Evolutionary conservation across 2,329 filamentous ascomycete species (phyloP).

Genomic region (Fusarium fujikuroi): DNA sequence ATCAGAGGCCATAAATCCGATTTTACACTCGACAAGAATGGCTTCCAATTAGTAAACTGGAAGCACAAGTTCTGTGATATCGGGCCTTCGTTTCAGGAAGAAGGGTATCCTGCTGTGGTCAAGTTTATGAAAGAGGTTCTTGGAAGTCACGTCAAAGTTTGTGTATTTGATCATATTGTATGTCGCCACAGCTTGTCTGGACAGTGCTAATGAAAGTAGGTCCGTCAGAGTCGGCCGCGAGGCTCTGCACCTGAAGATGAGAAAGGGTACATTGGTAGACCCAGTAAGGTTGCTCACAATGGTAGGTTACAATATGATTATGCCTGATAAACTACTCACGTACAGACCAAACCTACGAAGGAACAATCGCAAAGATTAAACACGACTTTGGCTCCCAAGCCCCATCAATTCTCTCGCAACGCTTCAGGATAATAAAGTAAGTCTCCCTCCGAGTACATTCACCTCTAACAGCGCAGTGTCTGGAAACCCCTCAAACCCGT

Average conservation of each 20-base stretch:
- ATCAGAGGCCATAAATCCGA: not conserved
- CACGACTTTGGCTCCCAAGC: not conserved
- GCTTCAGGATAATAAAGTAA: not conserved
- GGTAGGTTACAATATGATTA: not conserved
- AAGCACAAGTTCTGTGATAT: not conserved
- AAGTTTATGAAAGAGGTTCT: not conserved
- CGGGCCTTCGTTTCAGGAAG: not conserved
- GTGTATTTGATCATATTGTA: not conserved
- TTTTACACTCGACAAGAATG: not conserved
- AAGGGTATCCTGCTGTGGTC: not conserved
- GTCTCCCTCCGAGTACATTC: not conserved
- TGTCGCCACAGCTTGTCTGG: not conserved
- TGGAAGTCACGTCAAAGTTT: not conserved
- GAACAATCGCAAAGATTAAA: not conserved
- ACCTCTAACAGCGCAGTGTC: not conserved
- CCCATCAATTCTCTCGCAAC: not conserved
- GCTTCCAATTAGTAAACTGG: not conserved
- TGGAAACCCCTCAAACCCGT: not conserved
- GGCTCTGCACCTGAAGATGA: not conserved
- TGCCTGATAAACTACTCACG: not conserved
- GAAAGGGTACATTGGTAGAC: not conserved
- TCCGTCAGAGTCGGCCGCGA: not conserved
- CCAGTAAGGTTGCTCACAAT: not conserved
- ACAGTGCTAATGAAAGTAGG: fast-evolving
- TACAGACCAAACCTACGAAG: not conserved